These are phyloP conservation scores for Echinosophora koreensis DNA, from an alignment of 306 rosid genomes.

Conservation along the genomic window DNA sequence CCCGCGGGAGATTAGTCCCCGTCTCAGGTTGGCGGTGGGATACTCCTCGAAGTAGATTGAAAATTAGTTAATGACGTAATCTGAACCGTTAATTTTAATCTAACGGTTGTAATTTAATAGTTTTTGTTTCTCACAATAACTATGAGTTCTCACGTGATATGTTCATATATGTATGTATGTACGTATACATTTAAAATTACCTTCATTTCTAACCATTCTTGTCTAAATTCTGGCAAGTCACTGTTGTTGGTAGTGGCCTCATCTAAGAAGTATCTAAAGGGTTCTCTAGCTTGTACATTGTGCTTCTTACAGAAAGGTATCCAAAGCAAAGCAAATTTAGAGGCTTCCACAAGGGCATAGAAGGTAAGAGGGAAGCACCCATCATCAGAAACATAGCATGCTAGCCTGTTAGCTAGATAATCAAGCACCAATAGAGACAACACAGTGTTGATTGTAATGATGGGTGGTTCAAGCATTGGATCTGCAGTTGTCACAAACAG, in stretches of 20 bases:
- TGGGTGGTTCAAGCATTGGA: slow-evolving; percentile 63
- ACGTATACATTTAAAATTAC: not conserved
- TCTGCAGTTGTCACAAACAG: slow-evolving; percentile 72
- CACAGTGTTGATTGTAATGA: slow-evolving; percentile 62
- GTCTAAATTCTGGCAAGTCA: slow-evolving; percentile 25
- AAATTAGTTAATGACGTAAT: too few species aligned
- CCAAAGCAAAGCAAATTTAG: slow-evolving; percentile 61
- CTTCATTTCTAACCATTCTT: slow-evolving; percentile 49
- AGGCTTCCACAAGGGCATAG: slow-evolving; percentile 55
- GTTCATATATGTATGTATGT: too few species aligned
- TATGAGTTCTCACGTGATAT: too few species aligned
- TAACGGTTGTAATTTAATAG: too few species aligned
- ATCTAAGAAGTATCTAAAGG: slow-evolving; percentile 54
- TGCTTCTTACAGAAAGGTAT: slow-evolving; percentile 62
- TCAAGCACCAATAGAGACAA: slow-evolving; percentile 66
- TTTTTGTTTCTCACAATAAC: too few species aligned
- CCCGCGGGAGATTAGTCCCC: too few species aligned
- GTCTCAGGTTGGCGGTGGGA: too few species aligned
- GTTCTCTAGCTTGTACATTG: slow-evolving; percentile 58
- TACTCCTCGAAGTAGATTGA: too few species aligned
- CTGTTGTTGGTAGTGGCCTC: not conserved
- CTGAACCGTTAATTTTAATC: too few species aligned
- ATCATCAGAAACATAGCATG: slow-evolving; percentile 72
- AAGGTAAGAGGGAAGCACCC: slow-evolving; percentile 55
- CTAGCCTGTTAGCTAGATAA: slow-evolving; percentile 65